Evolutionary conservation across 1,139 yeast genomes (phyloP), one percentile per base, ranked within the genome.

Genomic region (Suhomyces terraborum): DNA sequence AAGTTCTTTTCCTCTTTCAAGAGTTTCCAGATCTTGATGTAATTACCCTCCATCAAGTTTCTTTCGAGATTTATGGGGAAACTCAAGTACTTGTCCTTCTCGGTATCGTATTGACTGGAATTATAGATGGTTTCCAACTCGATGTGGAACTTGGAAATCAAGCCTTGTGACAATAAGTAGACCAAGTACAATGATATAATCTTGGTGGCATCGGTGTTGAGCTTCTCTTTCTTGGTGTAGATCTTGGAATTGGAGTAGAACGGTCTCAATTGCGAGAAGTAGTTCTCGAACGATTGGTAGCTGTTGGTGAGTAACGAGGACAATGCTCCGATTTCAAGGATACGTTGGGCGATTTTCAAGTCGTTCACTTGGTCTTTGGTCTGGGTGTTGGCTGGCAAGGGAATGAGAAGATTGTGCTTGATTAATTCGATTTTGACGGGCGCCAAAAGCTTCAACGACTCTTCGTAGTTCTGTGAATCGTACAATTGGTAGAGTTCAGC

Each of bases 31-130:
- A 93, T 93, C 66, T 88, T 88, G 62, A 88, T 94, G 64, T 91
- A 93, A 50, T 93, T 86, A 34, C 98, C 98, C 63, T 93, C 98
- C 87, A 93, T 89, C 52, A 93, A 78, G 82, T 95, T 88, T 53
- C 88, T 84, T 62, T 93, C 98, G 52, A 93, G 80, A 53, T 82
- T 80, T 44, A 93, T 82, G 20, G 98, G 98, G 62, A 89, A 89
- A 41, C 80, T 78, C 52, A 93, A 72, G 61, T 80, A 73, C 44
- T 79, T 72, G 54, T 79, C 83, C 31, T 58, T 43, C 26, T 65
- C 73, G 38, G 77, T 67, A 40, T 73, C 72, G 49, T 71, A 69
- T 38, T 64, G 71, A 28, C 67, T 60, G 39, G 74, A 68, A 55
- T 76, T 77, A 53, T 75, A 78, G 52, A 91, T 75, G 46, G 74